These are phyloP conservation scores for Tetrahymena thermophila DNA, from an alignment of 73 alveolate genomes.

Conservation along the genomic window DNA sequence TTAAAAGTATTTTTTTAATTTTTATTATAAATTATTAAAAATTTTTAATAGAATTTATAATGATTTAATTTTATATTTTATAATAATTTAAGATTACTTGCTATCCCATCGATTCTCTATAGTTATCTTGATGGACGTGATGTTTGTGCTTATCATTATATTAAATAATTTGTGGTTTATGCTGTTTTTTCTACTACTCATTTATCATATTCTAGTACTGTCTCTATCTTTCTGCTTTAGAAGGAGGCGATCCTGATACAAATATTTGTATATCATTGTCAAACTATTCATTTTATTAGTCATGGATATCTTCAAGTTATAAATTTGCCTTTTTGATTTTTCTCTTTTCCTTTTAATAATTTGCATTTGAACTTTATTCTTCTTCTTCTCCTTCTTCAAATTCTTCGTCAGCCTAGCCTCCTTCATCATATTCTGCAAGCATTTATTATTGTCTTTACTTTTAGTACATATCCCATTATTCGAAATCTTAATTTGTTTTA, in stretches of 20 bases:
- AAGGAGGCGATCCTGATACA: neutral
- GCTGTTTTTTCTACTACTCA: neutral
- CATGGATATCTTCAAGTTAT: neutral
- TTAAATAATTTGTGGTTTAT: neutral
- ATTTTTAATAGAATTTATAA: too few relatives aligned
- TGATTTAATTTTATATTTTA: too few relatives aligned
- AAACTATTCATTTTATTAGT: neutral
- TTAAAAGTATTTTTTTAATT: too few relatives aligned
- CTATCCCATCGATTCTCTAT: neutral
- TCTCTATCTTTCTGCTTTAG: neutral
- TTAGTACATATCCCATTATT: neutral
- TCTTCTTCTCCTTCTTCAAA: neutral
- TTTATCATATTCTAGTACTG: neutral
- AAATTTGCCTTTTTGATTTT: neutral
- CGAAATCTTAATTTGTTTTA: neutral
- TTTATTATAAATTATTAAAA: too few relatives aligned
- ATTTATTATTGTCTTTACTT: neutral
- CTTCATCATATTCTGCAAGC: neutral
- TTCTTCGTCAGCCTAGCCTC: neutral
- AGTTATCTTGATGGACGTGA: neutral
- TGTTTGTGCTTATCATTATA: neutral
- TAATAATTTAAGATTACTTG: neutral
- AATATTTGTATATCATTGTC: neutral
- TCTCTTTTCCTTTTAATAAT: neutral
- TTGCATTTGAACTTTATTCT: neutral